These are phyloP conservation scores for Backusella sp. DNA, from an alignment of 192 early-diverging fungal species.

Conservation along the genomic window DNA sequence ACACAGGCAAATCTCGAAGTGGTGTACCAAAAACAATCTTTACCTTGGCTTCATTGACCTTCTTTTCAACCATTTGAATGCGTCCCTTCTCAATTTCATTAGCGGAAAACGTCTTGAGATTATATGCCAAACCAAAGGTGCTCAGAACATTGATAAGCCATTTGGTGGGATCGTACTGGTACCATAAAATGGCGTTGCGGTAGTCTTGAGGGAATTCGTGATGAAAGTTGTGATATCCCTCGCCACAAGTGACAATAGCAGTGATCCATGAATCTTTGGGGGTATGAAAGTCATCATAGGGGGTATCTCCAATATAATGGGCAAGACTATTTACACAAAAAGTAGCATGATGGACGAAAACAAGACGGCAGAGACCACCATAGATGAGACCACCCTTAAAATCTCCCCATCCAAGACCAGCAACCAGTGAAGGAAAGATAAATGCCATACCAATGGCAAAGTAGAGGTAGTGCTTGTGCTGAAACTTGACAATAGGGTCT, in stretches of 20 bases:
- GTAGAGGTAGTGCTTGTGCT: slow-evolving; percentile 73
- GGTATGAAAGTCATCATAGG: slow-evolving; percentile 81
- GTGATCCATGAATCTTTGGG: slow-evolving; percentile 81
- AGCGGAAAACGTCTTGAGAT: slow-evolving; percentile 70
- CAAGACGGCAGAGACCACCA: slow-evolving; percentile 68
- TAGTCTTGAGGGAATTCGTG: slow-evolving; percentile 87
- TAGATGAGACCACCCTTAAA: slow-evolving; percentile 42
- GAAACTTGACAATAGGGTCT: slow-evolving; percentile 68
- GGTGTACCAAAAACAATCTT: slow-evolving; percentile 74
- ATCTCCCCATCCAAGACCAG: slow-evolving; percentile 83
- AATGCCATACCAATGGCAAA: slow-evolving; percentile 74
- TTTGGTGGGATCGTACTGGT: slow-evolving; percentile 84
- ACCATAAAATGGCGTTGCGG: slow-evolving; percentile 76
- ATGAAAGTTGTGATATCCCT: slow-evolving; percentile 88
- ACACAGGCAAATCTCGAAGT: slow-evolving; percentile 64
- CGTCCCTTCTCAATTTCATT: slow-evolving; percentile 80
- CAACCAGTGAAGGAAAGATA: slow-evolving; percentile 74
- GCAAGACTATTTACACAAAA: slow-evolving; percentile 87
- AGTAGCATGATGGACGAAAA: slow-evolving; percentile 83
- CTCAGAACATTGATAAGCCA: slow-evolving; percentile 67
- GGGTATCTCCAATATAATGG: slow-evolving; percentile 68
- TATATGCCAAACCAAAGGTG: slow-evolving; percentile 59
- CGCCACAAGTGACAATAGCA: slow-evolving; percentile 78
- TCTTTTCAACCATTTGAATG: slow-evolving; percentile 79
- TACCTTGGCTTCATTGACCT: slow-evolving; percentile 55